Evolutionary conservation across 148 eudicot species (phyloP).

Genomic region (Camellia sinensis): DNA sequence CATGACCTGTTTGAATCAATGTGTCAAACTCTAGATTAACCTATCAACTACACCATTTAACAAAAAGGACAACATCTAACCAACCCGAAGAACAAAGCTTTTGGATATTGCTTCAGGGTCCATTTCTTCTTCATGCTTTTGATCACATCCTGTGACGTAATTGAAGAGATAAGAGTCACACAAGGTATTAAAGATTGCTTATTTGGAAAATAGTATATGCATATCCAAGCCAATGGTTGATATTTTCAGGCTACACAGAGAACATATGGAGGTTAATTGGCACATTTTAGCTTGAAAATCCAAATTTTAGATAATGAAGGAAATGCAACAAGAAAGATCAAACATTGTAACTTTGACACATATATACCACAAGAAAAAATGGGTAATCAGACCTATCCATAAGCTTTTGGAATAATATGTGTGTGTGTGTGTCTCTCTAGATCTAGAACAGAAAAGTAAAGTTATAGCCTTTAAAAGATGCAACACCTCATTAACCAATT

Average conservation of each 20-base stretch:
- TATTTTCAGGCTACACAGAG: not conserved
- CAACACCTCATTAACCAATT: not conserved
- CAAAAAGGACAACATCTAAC: not conserved
- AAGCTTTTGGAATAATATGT: no score
- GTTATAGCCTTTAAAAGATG: not conserved
- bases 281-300: not conserved
- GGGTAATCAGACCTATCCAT: not conserved
- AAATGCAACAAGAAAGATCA: not conserved
- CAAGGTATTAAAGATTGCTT: not conserved
- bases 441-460: not conserved
- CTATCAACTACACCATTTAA: not conserved
- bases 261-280: not conserved
- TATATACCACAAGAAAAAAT: not conserved
- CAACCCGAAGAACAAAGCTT: constrained; percentile 81
- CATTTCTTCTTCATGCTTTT: constrained; percentile 79
- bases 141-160: constrained; percentile 70
- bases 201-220: not conserved
- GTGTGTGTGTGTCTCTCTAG: no score
- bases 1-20: constrained; percentile 57
- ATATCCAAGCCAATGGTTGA: not conserved
- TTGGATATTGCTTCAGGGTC: constrained; percentile 70
- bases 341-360: not conserved
- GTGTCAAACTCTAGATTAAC: not conserved
- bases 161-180: not conserved
- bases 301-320: no score